phyloP scores from a whole-genome alignment of 164 flowering plant genomes.

The Umbilicus rupestris region DNA sequence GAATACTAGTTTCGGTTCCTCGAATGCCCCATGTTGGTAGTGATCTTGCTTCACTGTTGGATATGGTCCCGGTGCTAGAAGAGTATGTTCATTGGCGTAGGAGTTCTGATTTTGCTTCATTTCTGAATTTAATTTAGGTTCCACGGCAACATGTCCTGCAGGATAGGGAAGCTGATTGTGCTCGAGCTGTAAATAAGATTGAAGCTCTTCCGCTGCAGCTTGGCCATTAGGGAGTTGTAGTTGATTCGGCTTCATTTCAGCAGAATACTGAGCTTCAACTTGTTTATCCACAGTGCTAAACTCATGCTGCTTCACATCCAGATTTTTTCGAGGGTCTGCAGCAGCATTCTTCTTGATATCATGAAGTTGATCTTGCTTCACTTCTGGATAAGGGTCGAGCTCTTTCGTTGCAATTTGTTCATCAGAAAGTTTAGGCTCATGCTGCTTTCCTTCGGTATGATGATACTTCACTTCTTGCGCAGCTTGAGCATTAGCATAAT shows the following conservation, averaged over 20 bases:
- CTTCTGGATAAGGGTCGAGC: not conserved
- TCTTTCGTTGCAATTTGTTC: not conserved
- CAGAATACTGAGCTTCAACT: not conserved
- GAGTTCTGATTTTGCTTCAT: not conserved
- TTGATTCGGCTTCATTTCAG: not conserved
- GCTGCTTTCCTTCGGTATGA: not conserved
- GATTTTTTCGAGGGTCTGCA: not conserved
- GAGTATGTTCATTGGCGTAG: not conserved
- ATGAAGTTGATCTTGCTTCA: not conserved
- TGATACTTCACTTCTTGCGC: not conserved
- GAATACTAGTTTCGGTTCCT: not conserved
- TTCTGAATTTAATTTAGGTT: not conserved
- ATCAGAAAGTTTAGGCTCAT: not conserved
- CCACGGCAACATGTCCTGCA: not conserved
- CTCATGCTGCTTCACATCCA: not conserved
- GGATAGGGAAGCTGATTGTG: not conserved
- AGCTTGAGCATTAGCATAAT: not conserved
- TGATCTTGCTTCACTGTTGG: not conserved
- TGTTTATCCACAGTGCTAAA: not conserved
- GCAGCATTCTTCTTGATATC: not conserved
- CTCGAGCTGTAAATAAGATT: not conserved
- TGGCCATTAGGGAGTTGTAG: not conserved
- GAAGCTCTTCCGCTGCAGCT: not conserved
- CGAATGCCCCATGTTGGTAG: not conserved
- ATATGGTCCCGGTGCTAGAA: not conserved